A percentile compares a stretch with the other conserved stretches of the same genome.
Evolutionary conservation across 345 rosid species (phyloP).

Genomic region (Brassica cretica): DNA sequence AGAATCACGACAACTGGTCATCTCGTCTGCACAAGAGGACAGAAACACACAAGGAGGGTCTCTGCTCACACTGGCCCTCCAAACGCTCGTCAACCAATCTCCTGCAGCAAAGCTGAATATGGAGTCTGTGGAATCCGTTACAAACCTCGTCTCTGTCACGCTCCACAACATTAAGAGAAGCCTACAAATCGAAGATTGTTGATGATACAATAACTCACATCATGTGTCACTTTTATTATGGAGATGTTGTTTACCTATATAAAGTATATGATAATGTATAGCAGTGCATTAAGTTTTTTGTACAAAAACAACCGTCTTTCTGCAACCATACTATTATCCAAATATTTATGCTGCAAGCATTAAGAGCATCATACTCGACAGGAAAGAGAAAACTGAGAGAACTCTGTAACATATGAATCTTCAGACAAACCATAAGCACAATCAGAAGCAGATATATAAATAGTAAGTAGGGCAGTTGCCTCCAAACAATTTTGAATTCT

Average conservation of each 20-base stretch:
- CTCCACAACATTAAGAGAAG: slow-evolving; percentile 73
- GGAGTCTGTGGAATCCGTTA: slow-evolving; percentile 87
- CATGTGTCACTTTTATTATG: slow-evolving; percentile 12
- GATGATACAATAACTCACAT: slow-evolving; percentile 30
- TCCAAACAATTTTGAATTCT: too few species aligned
- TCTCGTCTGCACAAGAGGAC: slow-evolving; percentile 80
- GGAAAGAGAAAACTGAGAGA: not conserved
- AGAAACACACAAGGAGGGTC: slow-evolving; percentile 84
- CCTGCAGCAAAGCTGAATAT: slow-evolving; percentile 64
- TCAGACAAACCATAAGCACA: not conserved
- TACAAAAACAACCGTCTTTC: slow-evolving; percentile 14
- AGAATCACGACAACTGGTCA: slow-evolving; percentile 84
- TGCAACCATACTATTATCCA: slow-evolving; percentile 1
- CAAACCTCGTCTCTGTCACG: slow-evolving; percentile 73
- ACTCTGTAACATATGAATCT: not conserved
- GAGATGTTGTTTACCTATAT: slow-evolving; percentile 11
- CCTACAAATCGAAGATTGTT: slow-evolving; percentile 82
- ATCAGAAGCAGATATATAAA: too few species aligned
- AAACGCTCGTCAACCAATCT: slow-evolving; percentile 62
- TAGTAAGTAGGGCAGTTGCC: too few species aligned
- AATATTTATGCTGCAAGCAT: not conserved
- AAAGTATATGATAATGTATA: slow-evolving; percentile 34
- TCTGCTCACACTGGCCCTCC: slow-evolving; percentile 79
- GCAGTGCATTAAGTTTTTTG: slow-evolving; percentile 26
- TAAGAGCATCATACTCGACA: not conserved